These are phyloP conservation scores for Hirsutella rhossiliensis DNA, from an alignment of 2,329 filamentous ascomycete genomes.

Conservation along the genomic window DNA sequence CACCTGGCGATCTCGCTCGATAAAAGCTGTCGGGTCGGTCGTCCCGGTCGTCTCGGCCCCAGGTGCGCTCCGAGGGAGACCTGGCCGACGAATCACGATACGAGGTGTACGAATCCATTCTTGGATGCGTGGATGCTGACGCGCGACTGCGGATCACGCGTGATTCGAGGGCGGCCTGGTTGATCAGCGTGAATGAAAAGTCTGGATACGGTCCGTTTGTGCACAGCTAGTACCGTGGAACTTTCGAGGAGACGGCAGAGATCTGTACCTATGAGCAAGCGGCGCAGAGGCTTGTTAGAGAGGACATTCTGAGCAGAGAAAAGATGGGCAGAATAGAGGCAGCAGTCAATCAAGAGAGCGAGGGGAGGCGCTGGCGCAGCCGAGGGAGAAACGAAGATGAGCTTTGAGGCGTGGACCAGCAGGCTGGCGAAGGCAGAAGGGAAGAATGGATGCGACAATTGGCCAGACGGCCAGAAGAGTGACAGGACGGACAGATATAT, in stretches of 20 bases:
- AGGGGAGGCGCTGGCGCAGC: background rate
- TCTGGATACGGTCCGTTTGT: background rate
- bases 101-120: constrained; percentile 44
- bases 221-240: constrained; percentile 1
- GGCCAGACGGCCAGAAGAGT: constrained; percentile 6
- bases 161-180: background rate
- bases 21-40: constrained; percentile 48
- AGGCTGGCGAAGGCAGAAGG: constrained; percentile 8
- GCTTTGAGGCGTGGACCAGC: constrained; percentile 1
- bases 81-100: constrained; percentile 40
- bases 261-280: constrained; percentile 34
- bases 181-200: background rate
- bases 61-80: constrained; percentile 40
- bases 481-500: background rate
- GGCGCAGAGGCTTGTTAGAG: constrained; percentile 44
- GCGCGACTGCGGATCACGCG: background rate
- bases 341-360: constrained; percentile 2
- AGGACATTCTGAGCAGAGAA: constrained; percentile 27
- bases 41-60: constrained; percentile 41
- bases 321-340: constrained; percentile 14
- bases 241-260: constrained; percentile 9
- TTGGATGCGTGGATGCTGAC: constrained; percentile 1
- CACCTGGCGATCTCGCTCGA: constrained; percentile 60
- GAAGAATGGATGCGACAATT: background rate
- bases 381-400: background rate